Base-by-base conservation (phyloP, 148 eudicot species). In the Cornus florida region DNA sequence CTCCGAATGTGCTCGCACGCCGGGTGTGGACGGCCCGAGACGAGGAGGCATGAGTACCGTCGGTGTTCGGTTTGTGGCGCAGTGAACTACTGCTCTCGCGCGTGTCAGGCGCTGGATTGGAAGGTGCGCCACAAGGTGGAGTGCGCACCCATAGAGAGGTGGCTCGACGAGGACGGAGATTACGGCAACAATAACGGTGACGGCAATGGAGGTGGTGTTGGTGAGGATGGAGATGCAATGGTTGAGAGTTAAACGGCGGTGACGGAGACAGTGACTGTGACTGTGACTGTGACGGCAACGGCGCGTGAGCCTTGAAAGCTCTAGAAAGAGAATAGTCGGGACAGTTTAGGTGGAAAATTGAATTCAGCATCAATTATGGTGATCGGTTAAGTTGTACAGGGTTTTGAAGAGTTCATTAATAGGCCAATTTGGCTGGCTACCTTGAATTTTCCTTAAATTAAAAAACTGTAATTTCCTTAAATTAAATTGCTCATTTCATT, bases 61-160 rank as follows among this genome's bases (percentile, higher is more conserved):
- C 69, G 93, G 76, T 88, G 93, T 24, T 90, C 93, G 1, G 91
- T 90, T 66, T 90, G 93, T 28, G 93, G 91, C 3, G 72, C 57
- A 5, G 93, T 80, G 78, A 90, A 88, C 32, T 90, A 90, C 41
- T 90, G 93, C 77, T 90, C 93, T 0, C 85, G 93, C 0, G 93
- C 91, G 24, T 90, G 93, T 69, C 93, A 90, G 50, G 93, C 91
- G 28, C 85, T 88, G n/a, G 93, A 90, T 66, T 90, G 93, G 93
- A 88, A 88, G 74, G 57, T 83, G 75, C 81, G 89, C 4, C 93
- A 90, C 23, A 90, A 86, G 81, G 75, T 23, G 62, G 88, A 83
- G 79, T 90, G 93, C 71, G 73, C 82, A 17, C 85, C 87, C 2
- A 57, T 70, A 72, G 89, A 82, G 62, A 68, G 88, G 57, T 87